Base-by-base conservation (phyloP, 768 basidiomycete genomes). In the Solioccasus polychromus region DNA sequence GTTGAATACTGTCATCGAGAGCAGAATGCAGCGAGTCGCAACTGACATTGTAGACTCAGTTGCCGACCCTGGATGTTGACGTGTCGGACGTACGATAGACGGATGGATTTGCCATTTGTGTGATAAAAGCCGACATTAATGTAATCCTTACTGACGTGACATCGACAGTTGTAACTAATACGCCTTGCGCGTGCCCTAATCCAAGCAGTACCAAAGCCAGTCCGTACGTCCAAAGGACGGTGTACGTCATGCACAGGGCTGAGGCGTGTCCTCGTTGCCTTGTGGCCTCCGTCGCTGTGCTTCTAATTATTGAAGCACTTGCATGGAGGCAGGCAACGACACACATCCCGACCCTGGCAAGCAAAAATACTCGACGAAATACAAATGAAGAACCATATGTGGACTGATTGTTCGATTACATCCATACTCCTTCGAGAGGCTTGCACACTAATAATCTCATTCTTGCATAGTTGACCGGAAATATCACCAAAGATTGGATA, bases 1-100 rank as follows among this genome's bases (percentile, higher is more conserved):
- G 20, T 63, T 74, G 50, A 74, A 73, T 44, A 50, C 48, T 37
- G 55, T 71, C 34, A 66, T 74, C 30, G 60, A 67, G 48, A 58
- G 54, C 19, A 67, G 72, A 8, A 44, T 62, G 37, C 60, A 66
- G 35, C 61, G 62, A 11, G 61, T 72, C 48, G 40, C 39, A 12
- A 30, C 51, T 28, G 48, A 44, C n/a, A 18, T 30, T 29, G 40
- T 39, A 17, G 51, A 53, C 39, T 49, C 39, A 26, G 53, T 35
- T 36, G 39, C 47, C 26, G 42, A 40, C 43, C 50, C 44, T 58
- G 47, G 10, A 24, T 30, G 35, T 40, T 58, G 43, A 61, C 39
- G 32, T 31, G 18, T 43, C 43, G 42, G 45, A 37, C 30, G 23
- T 45, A 45, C 28, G 34, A 52, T 22, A 39, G 25, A 18, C 25